Evolutionary conservation across 805 yeast genomes (phyloP).

Genomic region (Naumovozyma castellii): DNA sequence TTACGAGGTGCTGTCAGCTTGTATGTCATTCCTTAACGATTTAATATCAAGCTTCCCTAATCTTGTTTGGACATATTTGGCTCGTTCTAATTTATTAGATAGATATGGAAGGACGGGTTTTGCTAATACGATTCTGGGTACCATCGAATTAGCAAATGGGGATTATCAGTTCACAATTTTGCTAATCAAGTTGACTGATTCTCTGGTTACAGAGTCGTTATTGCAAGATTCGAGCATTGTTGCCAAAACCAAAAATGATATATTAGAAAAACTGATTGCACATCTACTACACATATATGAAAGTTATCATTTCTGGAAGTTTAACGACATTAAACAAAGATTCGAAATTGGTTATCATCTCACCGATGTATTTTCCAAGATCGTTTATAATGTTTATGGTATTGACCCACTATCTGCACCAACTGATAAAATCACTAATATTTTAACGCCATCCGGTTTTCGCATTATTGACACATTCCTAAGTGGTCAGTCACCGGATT

Average conservation of each 20-base stretch:
- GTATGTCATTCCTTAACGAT: slow-evolving; percentile 42
- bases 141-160: slow-evolving; percentile 63
- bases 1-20: slow-evolving; percentile 35
- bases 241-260: slow-evolving; percentile 39
- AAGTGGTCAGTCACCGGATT: slow-evolving; percentile 38
- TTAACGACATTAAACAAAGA: slow-evolving; percentile 45
- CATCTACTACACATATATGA: slow-evolving; percentile 66
- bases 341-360: slow-evolving; percentile 50
- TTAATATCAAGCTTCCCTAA: slow-evolving; percentile 44
- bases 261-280: slow-evolving; percentile 43
- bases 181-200: slow-evolving; percentile 44
- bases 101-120: slow-evolving; percentile 56
- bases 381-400: slow-evolving; percentile 47
- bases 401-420: slow-evolving; percentile 35
- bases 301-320: slow-evolving; percentile 64
- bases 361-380: slow-evolving; percentile 44
- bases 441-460: slow-evolving; percentile 42
- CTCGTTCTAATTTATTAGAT: slow-evolving; percentile 56
- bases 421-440: slow-evolving; percentile 37
- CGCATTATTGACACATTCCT: slow-evolving; percentile 49
- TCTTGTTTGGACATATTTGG: slow-evolving; percentile 72
- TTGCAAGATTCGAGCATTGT: slow-evolving; percentile 26
- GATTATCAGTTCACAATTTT: slow-evolving; percentile 55
- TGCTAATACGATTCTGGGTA: slow-evolving; percentile 51
- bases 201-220: slow-evolving; percentile 40